These are phyloP conservation scores for Kondoa malvinella DNA, from an alignment of 768 basidiomycete species.

Conservation along the genomic window DNA sequence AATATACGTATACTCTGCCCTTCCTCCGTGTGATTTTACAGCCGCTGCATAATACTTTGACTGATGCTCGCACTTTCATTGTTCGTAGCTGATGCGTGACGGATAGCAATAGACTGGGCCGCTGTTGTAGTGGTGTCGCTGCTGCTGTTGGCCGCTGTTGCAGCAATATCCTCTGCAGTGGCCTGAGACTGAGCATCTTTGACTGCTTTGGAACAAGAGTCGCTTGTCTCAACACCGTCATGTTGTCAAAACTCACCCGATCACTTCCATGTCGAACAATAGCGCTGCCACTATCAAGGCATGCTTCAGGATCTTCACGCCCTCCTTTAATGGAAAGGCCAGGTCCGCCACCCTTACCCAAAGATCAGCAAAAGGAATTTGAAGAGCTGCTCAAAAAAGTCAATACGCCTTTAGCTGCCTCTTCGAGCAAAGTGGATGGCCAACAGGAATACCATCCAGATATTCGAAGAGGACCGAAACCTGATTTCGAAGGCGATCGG, in stretches of 20 bases:
- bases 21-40: not conserved
- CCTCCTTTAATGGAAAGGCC: constrained; percentile 33
- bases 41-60: not conserved
- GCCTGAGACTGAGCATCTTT: no score
- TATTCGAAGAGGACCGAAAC: constrained; percentile 38
- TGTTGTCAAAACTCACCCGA: not conserved
- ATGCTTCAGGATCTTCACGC: not conserved
- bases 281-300: not conserved
- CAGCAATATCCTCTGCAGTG: no score
- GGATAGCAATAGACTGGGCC: no score
- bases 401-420: constrained; percentile 31
- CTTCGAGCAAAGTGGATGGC: constrained; percentile 25
- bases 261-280: not conserved
- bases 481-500: constrained; percentile 58
- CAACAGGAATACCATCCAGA: constrained; percentile 35
- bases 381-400: constrained; percentile 52
- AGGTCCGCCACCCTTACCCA: constrained; percentile 56
- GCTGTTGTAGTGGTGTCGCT: no score
- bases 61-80: not conserved
- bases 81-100: no score
- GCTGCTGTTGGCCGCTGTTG: no score
- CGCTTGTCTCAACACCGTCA: no score
- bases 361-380: constrained; percentile 63
- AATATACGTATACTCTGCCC: not conserved
- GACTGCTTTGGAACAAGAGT: not conserved